Base-by-base conservation (phyloP, 1,139 yeast genomes). In the Candida sanyaensis region DNA sequence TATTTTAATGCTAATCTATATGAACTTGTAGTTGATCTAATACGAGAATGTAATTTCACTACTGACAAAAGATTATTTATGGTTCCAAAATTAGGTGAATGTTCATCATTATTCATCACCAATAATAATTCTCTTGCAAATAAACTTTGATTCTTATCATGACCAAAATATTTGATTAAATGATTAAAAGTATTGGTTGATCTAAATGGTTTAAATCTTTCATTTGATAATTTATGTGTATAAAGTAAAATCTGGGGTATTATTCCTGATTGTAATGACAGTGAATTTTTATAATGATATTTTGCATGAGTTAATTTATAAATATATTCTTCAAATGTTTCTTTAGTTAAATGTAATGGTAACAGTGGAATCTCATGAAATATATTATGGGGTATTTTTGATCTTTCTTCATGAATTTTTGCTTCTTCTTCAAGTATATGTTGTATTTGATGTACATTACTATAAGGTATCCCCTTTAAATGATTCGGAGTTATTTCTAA, bases 31-130 rank as follows among this genome's bases (percentile, higher is more conserved):
- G 59, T 57, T 5, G 73, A 65, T 28, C 78, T 55, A 17, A 72
- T 68, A 13, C 60, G 59, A 2, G 74, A 59, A 47, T 73, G 78
- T n/a, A 61, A 59, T 41, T 59, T 56, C 42, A 71, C 62, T 13
- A 69, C 55, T 45, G 67, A 66, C 33, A 75, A 56, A 38, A 75
- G 60, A 43, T 62, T 59, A 54, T 75, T 75, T 47, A 75, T 70
- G 43, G 79, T 75, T 37, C 70, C 75, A 26, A 68, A 62, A 50
- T 74, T 68, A 10, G 75, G 74, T n/a, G 51, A 50, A 46, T 72
- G 73, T 2, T 77, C 77, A 46, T 75, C 80, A 47, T 69, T 64
- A 36, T 67, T 64, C 79, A 75, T 73, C 36, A 71, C 75, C 36
- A 75, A 55, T 10, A 75, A 56, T 13, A 75, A 51, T 49, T 72